phyloP scores from a whole-genome alignment of 1,284 basidiomycete species.

The Hymenochaete sp. region DNA sequence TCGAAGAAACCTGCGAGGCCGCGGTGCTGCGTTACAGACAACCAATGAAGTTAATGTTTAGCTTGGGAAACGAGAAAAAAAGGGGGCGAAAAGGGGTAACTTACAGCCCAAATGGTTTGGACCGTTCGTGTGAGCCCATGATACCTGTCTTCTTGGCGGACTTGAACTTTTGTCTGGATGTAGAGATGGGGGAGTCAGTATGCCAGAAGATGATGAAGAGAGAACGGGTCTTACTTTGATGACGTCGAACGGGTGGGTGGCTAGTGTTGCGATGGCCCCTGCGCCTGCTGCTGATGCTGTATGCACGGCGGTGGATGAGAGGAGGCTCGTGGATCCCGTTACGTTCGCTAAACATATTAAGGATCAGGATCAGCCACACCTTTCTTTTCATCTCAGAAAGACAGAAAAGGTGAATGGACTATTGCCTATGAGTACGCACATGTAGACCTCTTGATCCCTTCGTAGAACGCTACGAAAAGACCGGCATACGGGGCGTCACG shows the following conservation, averaged over 20 bases:
- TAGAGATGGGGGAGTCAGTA: slow-evolving; percentile 1
- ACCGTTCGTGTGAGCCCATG: slow-evolving; percentile 60
- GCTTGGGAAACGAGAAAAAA: background rate
- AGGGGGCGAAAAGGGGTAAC: slow-evolving; percentile 21
- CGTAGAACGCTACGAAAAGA: slow-evolving; percentile 87
- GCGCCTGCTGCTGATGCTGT: slow-evolving; percentile 63
- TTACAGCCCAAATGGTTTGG: slow-evolving; percentile 57
- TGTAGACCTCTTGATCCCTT: slow-evolving; percentile 68
- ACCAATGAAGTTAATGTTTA: slow-evolving; percentile 6
- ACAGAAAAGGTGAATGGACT: background rate
- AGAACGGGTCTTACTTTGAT: slow-evolving; percentile 63
- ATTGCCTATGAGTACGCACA: too few relatives aligned
- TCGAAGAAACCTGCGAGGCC: slow-evolving; percentile 78
- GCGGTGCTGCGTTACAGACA: slow-evolving; percentile 47
- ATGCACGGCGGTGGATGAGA: slow-evolving; percentile 42
- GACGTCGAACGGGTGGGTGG: slow-evolving; percentile 86
- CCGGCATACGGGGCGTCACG: slow-evolving; percentile 96
- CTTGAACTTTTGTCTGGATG: slow-evolving; percentile 78
- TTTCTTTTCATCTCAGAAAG: slow-evolving; percentile 8
- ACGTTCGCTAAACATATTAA: slow-evolving; percentile 10
- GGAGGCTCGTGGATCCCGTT: slow-evolving; percentile 33
- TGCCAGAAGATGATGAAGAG: background rate
- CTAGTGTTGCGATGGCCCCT: slow-evolving; percentile 71
- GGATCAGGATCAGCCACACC: slow-evolving; percentile 10
- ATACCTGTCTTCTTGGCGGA: slow-evolving; percentile 66